A percentile compares a stretch with the other conserved stretches of the same genome.
These are phyloP conservation scores for Fusarium sp. DNA, from an alignment of 2,329 filamentous ascomycete genomes.

Conservation along the genomic window DNA sequence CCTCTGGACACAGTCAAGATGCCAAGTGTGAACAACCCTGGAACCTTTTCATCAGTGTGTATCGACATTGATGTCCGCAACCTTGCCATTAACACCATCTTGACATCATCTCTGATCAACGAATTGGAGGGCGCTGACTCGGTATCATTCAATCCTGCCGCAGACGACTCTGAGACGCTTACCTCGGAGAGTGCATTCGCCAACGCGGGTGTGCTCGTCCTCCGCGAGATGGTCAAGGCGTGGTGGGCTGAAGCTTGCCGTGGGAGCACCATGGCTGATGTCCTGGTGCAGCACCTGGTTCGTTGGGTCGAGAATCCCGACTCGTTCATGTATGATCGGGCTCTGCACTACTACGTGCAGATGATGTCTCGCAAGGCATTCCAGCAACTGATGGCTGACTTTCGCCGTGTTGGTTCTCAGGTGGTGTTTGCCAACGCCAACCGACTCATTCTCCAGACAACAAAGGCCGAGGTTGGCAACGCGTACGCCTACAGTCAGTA, in stretches of 20 bases:
- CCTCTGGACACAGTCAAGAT: slow-evolving; percentile 88
- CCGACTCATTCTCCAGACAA: slow-evolving; percentile 90
- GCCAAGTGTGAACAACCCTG: slow-evolving; percentile 92
- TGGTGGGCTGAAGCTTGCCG: slow-evolving; percentile 97
- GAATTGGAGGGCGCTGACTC: slow-evolving; percentile 92
- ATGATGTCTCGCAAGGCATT: slow-evolving; percentile 99
- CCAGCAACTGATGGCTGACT: slow-evolving; percentile 96
- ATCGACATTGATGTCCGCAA: slow-evolving; percentile 96
- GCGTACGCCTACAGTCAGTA: slow-evolving; percentile 98
- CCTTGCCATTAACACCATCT: slow-evolving; percentile 95
- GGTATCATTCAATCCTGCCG: slow-evolving; percentile 77
- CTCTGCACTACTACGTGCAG: slow-evolving; percentile 96
- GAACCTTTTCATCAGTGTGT: slow-evolving; percentile 94
- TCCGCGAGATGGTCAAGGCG: slow-evolving; percentile 97
- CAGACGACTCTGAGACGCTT: slow-evolving; percentile 62
- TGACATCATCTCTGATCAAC: slow-evolving; percentile 96
- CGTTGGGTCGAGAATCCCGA: slow-evolving; percentile 96
- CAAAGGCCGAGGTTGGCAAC: slow-evolving; percentile 95
- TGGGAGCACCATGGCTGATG: slow-evolving; percentile 93
- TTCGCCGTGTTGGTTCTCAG: slow-evolving; percentile 92
- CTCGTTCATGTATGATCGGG: slow-evolving; percentile 94
- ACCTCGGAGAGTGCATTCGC: slow-evolving; percentile 92
- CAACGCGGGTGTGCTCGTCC: slow-evolving; percentile 87
- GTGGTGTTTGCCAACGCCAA: slow-evolving; percentile 95
- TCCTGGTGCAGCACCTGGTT: slow-evolving; percentile 96